A percentile compares a stretch with the other conserved stretches of the same genome.
phyloP scores from a whole-genome alignment of 192 early-diverging fungal species.

The Coemansia erecta region DNA sequence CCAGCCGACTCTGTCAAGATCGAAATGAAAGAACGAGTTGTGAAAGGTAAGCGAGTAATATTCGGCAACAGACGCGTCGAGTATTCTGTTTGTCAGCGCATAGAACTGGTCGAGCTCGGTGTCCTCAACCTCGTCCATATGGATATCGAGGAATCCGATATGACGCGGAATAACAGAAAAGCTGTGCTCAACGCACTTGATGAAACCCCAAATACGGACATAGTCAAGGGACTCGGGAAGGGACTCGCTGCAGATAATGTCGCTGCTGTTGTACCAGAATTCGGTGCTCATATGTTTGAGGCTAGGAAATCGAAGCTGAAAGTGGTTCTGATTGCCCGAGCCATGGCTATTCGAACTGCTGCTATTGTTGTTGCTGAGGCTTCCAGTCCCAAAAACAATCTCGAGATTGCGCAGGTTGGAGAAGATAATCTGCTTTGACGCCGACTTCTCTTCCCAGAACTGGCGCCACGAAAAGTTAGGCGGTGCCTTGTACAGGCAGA shows the following conservation, averaged over 20 bases:
- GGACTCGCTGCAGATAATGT: neutral
- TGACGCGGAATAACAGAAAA: neutral
- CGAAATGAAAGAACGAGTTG: no score
- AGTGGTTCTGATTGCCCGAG: neutral
- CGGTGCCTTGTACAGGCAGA: neutral
- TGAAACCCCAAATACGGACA: neutral
- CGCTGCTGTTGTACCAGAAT: neutral
- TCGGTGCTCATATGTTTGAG: neutral
- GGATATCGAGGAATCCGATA: neutral
- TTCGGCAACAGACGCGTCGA: neutral
- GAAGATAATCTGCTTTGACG: neutral
- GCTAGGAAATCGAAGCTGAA: neutral
- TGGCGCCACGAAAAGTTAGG: neutral
- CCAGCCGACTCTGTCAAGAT: no score
- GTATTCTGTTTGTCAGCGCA: neutral
- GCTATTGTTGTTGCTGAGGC: neutral
- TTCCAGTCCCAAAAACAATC: neutral
- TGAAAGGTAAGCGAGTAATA: no score
- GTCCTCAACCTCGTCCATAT: neutral
- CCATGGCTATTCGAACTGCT: no score
- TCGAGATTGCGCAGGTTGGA: neutral
- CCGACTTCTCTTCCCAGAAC: neutral
- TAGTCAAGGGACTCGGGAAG: neutral
- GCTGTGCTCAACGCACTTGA: neutral
- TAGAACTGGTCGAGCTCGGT: neutral